Conservation (phyloP, 164 flowering plant genomes). For the Sedum album region DNA sequence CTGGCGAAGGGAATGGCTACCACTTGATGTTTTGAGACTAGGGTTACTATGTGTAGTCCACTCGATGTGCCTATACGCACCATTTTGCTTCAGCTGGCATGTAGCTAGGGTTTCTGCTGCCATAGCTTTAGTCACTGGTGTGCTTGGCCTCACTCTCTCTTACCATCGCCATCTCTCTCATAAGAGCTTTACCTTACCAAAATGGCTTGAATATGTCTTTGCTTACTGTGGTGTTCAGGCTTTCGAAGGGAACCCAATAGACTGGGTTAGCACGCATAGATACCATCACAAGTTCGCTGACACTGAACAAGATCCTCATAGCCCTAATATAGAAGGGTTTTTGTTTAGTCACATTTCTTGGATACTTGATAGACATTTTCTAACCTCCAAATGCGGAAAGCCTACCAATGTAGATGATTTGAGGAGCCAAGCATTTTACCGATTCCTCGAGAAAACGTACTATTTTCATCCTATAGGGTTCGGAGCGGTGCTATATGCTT, state of each 20-base stretch:
- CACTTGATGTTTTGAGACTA: constrained; percentile 33
- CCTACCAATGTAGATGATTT: constrained; percentile 65
- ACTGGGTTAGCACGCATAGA: constrained; percentile 92
- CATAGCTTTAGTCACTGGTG: constrained; percentile 54
- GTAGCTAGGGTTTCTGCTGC: constrained; percentile 45
- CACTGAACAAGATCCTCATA: constrained; percentile 81
- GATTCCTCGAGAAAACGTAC: constrained; percentile 52
- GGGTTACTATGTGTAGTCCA: constrained; percentile 45
- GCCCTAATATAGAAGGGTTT: constrained; percentile 67
- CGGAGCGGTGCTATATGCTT: constrained; percentile 44
- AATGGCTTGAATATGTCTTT: constrained; percentile 73
- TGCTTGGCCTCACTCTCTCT: constrained; percentile 72
- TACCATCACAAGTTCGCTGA: constrained; percentile 79
- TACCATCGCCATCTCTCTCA: constrained; percentile 76
- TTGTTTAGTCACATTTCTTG: constrained; percentile 85
- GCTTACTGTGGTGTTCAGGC: constrained; percentile 81
- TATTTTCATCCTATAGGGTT: constrained; percentile 59
- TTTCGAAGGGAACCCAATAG: constrained; percentile 79
- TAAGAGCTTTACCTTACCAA: constrained; percentile 72
- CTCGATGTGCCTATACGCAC: constrained; percentile 49
- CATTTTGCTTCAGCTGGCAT: constrained; percentile 55
- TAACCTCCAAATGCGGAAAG: constrained; percentile 62
- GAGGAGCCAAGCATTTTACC: constrained; percentile 67
- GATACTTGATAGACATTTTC: constrained; percentile 50
- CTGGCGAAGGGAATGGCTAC: constrained; percentile 34